Evolutionary conservation across 371 early-diverging fungal genomes (phyloP), one percentile per base, ranked within the genome.

Genomic region (Mortierella sp.): DNA sequence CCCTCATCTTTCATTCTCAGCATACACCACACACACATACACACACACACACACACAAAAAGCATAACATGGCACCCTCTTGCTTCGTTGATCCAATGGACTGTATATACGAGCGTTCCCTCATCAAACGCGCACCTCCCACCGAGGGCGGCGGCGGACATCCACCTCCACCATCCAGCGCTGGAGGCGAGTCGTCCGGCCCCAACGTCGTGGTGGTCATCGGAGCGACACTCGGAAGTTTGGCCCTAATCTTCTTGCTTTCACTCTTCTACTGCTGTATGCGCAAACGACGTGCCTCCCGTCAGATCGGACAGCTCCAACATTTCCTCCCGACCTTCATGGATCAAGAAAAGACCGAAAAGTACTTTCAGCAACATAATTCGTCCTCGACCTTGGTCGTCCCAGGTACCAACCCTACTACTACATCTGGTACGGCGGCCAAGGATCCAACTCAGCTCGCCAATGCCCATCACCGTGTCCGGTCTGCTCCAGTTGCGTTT

Each of bases 281-380:
- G 45, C 77, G 78, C 47, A 73, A 73, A 55, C 67, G 82, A 53
- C 74, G 78, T 31, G 82, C 82, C 31, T 77, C 78, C 2, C 68
- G 78, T 31, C 53, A 75, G n/a, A 82, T 82, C 53, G 78, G 78
- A 1, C 82, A 82, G 53, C 61, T 82, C n/a, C 77, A 77, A 24
- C 44, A 55, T n/a, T 82, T 82, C 72, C 69, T 82, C 24, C 82
- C 82, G 0, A 82, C 82, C 5, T 82, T 82, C 31, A 77, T 82
- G 78, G 82, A 82, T 61, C 66, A 82, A 66, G 78, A 82, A 64
- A 74, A 78, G 66, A 77, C 82, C 14, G 82, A 77, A 50, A 77
- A 70, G 43, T 82, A 82, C 44, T 82, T 82, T 70, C 64, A 82
- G 52, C 39, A 64, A 4, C 78, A 73, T 4, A 45, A 63, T 34